Evolutionary conservation across 2,329 filamentous ascomycete genomes (phyloP), one percentile per base, ranked within the genome.

Genomic region (Stachybotrys echinatus): DNA sequence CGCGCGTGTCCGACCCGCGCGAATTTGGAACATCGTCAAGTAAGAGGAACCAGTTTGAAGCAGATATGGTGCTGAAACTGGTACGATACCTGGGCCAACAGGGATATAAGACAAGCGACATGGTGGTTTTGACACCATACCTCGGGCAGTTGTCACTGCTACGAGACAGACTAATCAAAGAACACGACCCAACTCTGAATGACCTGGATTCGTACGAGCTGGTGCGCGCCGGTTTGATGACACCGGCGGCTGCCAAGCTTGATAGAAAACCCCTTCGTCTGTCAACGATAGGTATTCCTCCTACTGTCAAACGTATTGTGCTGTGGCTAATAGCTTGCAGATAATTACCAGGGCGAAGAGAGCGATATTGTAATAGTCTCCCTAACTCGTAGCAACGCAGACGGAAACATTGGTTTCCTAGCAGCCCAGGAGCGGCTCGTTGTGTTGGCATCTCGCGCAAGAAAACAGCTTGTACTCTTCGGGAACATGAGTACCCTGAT

Each of bases 261-360:
- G 62, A 72, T 0, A 85, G 82, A 53, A 70, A 69, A 1, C 70
- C 62, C 0, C 69, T 90, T 17, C 72, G 76, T 0, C 70, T 91
- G 0, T 88, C 87, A 0, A 89, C 87, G 0, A 86, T 91, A 47
- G 84, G 84, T 87, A 65, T 62, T 77, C 61, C 23, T 21, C 23
- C 1, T 5, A 6, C 37, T 48, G 20, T n/a, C 7, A 8, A 18
- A 19, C 3, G 6, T 14, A 21, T 19, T 12, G 6, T 21, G 22
- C 3, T 21, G 12, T 14, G 20, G 5, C 20, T 39, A 21, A 17
- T 43, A 43, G 21, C 27, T 19, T 20, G 12, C 19, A 85, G 87
- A 91, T 53, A 91, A 91, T 53, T 92, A 87, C 50, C 88, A 91
- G 61, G 87, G 88, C 2, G 87, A 91, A 58, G 87, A 92, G 55